Base-by-base conservation (phyloP, 345 rosid species). In the Odontarrhena argentea region DNA sequence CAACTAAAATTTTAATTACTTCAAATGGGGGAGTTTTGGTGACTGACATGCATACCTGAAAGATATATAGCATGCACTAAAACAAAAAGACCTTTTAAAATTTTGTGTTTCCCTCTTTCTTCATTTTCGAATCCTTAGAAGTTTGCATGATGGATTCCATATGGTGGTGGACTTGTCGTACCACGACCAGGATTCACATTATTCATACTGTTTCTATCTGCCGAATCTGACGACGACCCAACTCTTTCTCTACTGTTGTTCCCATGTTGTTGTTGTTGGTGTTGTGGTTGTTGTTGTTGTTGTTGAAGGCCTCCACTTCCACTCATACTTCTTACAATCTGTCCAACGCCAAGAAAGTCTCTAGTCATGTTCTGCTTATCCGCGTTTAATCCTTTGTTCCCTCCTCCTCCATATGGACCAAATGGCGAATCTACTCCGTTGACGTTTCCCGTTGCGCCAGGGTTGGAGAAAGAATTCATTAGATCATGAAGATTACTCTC, bases 311-410 rank as follows among this genome's bases (percentile, higher is more conserved):
- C 81, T 63, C 68, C 78, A 12, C 51, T 67, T 61, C 81, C 76
- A 49, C 80, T 78, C 80, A 76, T 67, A 63, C 78, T 82, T 73
- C 83, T 79, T 52, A 79, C 82, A 14, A 79, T 79, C 49, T 84
- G 89, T 51, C 95, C 95, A 30, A 87, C 95, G 2, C 95, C 91
- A 28, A 87, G 91, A 61, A 87, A 87, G 73, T 87, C 95, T 70
- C 91, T 79, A 1, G 95, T 87, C 81, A 83, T 69, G 42, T 54
- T 67, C 15, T 74, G 74, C 41, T 84, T 78, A 64, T 85, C 87
- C 43, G 83, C 45, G 32, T 38, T 66, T 51, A 47, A 67, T 38
- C 70, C 67, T 48, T 66, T 65, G 57, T 24, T 69, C 46, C 9
- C 51, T 42, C 74, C 51, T 42, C 74, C 78, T 48, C 74, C 67